Evolutionary conservation across 768 basidiomycete species (phyloP).

Genomic region (Termitomyces heimii): DNA sequence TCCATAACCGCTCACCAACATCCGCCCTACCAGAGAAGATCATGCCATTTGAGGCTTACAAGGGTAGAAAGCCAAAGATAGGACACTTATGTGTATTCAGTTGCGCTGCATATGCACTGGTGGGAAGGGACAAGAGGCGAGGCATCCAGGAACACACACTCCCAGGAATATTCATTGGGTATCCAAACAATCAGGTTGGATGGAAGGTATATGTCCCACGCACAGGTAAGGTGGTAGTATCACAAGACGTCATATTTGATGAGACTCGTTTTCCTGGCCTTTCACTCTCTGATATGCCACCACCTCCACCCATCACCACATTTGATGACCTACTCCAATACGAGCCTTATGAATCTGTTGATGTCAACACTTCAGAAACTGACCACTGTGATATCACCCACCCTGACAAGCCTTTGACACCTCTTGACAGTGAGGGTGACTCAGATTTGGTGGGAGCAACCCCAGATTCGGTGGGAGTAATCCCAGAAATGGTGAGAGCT

Average conservation of each 20-base stretch:
- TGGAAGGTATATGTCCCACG: slow-evolving; percentile 22
- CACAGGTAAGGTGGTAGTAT: slow-evolving; percentile 6
- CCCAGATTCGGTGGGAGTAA: too few relatives aligned
- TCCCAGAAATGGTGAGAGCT: background rate
- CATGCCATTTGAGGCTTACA: background rate
- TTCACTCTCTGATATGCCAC: background rate
- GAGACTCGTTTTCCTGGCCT: background rate
- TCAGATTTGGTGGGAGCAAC: background rate
- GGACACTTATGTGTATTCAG: slow-evolving; percentile 18
- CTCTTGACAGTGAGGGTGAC: background rate
- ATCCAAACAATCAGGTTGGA: slow-evolving; percentile 17
- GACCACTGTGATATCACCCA: too few relatives aligned
- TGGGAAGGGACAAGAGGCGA: slow-evolving; percentile 23
- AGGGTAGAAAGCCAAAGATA: background rate
- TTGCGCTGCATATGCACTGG: slow-evolving; percentile 25
- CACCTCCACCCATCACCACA: background rate
- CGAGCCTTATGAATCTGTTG: too few relatives aligned
- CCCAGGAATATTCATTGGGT: slow-evolving; percentile 26
- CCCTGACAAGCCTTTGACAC: background rate
- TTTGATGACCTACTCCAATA: background rate
- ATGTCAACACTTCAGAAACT: background rate
- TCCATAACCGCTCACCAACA: background rate
- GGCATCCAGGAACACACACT: slow-evolving; percentile 16
- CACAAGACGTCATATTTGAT: background rate
- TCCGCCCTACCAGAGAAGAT: background rate